Evolutionary conservation across 2,329 filamentous ascomycete genomes (phyloP).

Genomic region (Magnaporthiopsis rhizophila): DNA sequence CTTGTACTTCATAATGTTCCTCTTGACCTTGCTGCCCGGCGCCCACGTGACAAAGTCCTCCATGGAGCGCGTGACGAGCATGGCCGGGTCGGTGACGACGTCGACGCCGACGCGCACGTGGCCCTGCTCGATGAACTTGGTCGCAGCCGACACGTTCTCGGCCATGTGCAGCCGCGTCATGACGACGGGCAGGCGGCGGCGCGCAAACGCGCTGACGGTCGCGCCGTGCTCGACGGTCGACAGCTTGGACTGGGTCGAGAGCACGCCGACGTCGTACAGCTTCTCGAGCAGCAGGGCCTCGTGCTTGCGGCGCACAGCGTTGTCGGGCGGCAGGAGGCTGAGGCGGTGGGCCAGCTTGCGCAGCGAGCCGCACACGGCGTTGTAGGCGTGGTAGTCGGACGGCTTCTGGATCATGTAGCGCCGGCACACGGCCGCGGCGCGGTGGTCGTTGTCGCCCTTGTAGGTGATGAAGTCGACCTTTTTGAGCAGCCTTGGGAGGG

Average conservation of each 20-base stretch:
- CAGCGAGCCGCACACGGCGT: constrained; percentile 69
- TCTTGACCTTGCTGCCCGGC: constrained; percentile 93
- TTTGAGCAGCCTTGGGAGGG: constrained; percentile 7
- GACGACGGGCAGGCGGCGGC: constrained; percentile 75
- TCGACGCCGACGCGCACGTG: constrained; percentile 89
- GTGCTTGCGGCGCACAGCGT: constrained; percentile 70
- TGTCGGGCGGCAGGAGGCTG: constrained; percentile 71
- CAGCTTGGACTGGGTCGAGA: constrained; percentile 68
- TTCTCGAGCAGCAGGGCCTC: constrained; percentile 86
- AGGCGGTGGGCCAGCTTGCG: constrained; percentile 86
- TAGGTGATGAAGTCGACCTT: constrained; percentile 89
- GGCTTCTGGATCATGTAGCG: constrained; percentile 90
- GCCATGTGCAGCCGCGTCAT: constrained; percentile 88
- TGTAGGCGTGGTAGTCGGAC: constrained; percentile 68
- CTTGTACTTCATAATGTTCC: constrained; percentile 88
- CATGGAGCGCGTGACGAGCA: constrained; percentile 78
- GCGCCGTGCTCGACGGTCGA: constrained; percentile 81
- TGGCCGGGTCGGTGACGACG: constrained; percentile 82
- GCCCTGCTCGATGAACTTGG: constrained; percentile 86
- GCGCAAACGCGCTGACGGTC: constrained; percentile 82
- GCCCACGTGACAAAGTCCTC: constrained; percentile 98
- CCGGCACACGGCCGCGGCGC: constrained; percentile 64
- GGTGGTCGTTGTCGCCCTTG: constrained; percentile 80
- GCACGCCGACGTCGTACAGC: constrained; percentile 83
- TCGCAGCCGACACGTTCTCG: constrained; percentile 76